A percentile compares a stretch with the other conserved stretches of the same genome.
Conservation (phyloP, 2,329 filamentous ascomycete species). For the Alternaria infectoria region DNA sequence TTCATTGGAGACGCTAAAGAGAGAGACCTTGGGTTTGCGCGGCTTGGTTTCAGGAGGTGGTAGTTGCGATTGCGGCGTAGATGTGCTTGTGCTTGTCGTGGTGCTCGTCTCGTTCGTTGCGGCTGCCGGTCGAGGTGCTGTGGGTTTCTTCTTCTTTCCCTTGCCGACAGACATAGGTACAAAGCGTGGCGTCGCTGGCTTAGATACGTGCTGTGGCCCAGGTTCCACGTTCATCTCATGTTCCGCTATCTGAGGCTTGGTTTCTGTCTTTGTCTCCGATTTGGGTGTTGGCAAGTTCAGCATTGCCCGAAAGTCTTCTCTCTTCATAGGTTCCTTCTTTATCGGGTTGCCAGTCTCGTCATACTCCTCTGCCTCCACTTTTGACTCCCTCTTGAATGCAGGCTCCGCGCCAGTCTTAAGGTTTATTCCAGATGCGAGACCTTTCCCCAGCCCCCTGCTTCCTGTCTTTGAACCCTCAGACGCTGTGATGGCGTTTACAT, state of each 20-base stretch:
- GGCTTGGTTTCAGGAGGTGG: constrained; percentile 29
- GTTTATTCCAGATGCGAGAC: constrained; percentile 65
- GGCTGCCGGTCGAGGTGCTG: constrained; percentile 14
- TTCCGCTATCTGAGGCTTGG: background rate
- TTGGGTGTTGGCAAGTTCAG: constrained; percentile 44
- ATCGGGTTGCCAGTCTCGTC: constrained; percentile 46
- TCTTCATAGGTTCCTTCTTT: constrained; percentile 36
- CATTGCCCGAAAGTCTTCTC: constrained; percentile 40
- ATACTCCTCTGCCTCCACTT: constrained; percentile 41
- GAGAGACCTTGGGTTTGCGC: constrained; percentile 66
- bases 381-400: constrained; percentile 73
- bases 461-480: constrained; percentile 33
- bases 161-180: constrained; percentile 84
- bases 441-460: constrained; percentile 44
- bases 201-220: constrained; percentile 63
- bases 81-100: background rate
- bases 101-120: constrained; percentile 1
- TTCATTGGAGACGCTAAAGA: constrained; percentile 68
- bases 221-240: constrained; percentile 49
- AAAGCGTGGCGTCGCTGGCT: constrained; percentile 82
- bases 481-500: constrained; percentile 24
- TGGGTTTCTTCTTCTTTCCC: constrained; percentile 60
- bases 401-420: constrained; percentile 84
- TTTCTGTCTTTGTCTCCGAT: constrained; percentile 41
- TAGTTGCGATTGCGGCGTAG: constrained; percentile 8